Evolutionary conservation across 495 filamentous ascomycete species (phyloP), one percentile per base, ranked within the genome.

Genomic region (Daldinia concentrica): DNA sequence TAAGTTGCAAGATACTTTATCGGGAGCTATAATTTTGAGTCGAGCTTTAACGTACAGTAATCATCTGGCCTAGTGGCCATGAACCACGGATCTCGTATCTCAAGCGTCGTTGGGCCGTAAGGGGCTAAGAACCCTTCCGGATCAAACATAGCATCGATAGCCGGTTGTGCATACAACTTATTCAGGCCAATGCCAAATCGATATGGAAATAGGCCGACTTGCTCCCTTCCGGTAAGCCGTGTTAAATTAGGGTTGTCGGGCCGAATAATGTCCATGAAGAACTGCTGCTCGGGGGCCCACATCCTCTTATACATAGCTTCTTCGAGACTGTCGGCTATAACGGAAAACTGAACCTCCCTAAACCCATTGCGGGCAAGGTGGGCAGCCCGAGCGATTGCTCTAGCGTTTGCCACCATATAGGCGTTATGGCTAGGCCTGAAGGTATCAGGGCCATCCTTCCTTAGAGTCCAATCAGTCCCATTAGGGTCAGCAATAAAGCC

Each of bases 351-450:
- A 15, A 66, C 43, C 4, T 78, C 74, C n/a, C 74, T 62, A 29
- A 54, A 48, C 17, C 58, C 45, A 61, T 81, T 66, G 30, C 74
- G 75, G 2, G 75, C 76, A 14, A 82, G 50, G 1, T 51, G 32
- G 12, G 82, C 82, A 36, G 80, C 75, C 1, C 74, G 66, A 8
- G 80, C 71, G 24, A 85, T 83, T 19, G 79, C 80, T 36, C 76
- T 71, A 15, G 82, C 80, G 62, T 78, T 79, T n/a, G 80, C 81
- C 7, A 83, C 78, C 82, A 84, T 84, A 48, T 84, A 85, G 15
- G 82, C 79, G 61, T 85, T 85, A 58, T 79, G 76, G 54, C 75
- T 80, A 4, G 82, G 81, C 43, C 81, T 72, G 45, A 79, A 84
- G 12, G 82, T 82, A 59, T 81, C 69, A 6, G 81, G 82, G 17